Percentiles rank a stretch among this genome's conserved stretches.
Conservation (phyloP, 345 rosid genomes). For the Hibiscus trionum region DNA sequence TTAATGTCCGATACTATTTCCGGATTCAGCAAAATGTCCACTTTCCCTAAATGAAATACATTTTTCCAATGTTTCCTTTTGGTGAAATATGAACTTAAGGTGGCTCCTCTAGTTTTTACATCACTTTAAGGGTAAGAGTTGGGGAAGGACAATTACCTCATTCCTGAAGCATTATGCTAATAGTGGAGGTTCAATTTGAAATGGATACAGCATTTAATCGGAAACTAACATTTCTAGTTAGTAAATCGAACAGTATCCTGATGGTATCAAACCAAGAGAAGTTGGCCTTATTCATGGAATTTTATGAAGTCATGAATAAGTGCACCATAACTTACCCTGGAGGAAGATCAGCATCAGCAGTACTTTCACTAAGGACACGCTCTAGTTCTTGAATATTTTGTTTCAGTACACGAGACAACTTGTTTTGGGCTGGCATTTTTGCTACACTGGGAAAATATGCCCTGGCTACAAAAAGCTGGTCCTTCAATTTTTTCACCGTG, state of each 20-base stretch:
- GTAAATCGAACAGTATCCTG: neutral
- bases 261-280: neutral
- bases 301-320: neutral
- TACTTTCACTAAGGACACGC: neutral
- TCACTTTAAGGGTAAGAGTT: too few relatives aligned
- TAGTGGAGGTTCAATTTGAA: neutral
- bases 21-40: too few relatives aligned
- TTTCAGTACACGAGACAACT: too few relatives aligned
- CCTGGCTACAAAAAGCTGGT: too few relatives aligned
- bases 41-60: too few relatives aligned
- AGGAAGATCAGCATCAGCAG: slow-evolving; percentile 49
- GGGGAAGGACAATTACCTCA: neutral
- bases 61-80: too few relatives aligned
- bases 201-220: neutral
- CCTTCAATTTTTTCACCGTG: neutral
- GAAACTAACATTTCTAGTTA: neutral
- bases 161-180: too few relatives aligned
- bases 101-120: too few relatives aligned
- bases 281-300: neutral
- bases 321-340: slow-evolving; percentile 51
- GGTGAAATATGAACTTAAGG: neutral
- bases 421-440: too few relatives aligned
- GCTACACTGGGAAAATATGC: too few relatives aligned
- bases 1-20: too few relatives aligned
- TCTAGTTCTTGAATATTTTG: neutral